Evolutionary conservation across 495 filamentous ascomycete species (phyloP), one percentile per base, ranked within the genome.

Genomic region (Aspergillus biplanus): DNA sequence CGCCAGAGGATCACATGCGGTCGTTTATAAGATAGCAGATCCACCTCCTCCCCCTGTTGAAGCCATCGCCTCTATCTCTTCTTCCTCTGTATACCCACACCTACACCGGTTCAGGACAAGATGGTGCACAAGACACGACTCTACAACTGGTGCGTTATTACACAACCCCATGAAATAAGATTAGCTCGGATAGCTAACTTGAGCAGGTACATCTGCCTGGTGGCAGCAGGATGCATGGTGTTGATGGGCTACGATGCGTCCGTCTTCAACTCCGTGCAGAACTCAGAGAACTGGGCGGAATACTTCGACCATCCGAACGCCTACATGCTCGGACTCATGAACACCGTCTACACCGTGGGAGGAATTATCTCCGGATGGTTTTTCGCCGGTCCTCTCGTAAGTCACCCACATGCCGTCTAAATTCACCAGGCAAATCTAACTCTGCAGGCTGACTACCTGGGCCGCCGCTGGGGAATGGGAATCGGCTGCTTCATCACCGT

Each of bases 221-320:
- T 87, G 52, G 85, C 85, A 35, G 85, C 86, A 65, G 78, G 83
- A 70, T 87, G 85, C 68, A 89, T 89, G 86, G 84, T 87, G n/a
- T 73, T 89, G 13, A 88, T 86, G 65, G 86, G 86, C 11, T 89
- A 87, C 62, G 85, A 89, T 78, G 85, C 85, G 32, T 86, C 85
- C 4, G 85, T 88, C 11, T 89, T 80, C 77, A 88, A 88, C 68
- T 84, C 85, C n/a, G 82, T 87, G 21, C 85, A 86, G 66, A 82
- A 80, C 18, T 85, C 81, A 7, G 68, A 79, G 4, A 82, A 86
- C 65, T 88, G 86, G 85, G 68, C 81, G 4, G 78, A 75, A 12
- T 87, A 77, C 68, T 87, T 89, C 70, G 76, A 84, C 56, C 58
- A 85, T 32, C 78, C 82, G 6, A 80, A 79, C 56, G 58, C 75